Evolutionary conservation across 768 basidiomycete genomes (phyloP), one percentile per base, ranked within the genome.

Genomic region (Kwoniella shandongensis): DNA sequence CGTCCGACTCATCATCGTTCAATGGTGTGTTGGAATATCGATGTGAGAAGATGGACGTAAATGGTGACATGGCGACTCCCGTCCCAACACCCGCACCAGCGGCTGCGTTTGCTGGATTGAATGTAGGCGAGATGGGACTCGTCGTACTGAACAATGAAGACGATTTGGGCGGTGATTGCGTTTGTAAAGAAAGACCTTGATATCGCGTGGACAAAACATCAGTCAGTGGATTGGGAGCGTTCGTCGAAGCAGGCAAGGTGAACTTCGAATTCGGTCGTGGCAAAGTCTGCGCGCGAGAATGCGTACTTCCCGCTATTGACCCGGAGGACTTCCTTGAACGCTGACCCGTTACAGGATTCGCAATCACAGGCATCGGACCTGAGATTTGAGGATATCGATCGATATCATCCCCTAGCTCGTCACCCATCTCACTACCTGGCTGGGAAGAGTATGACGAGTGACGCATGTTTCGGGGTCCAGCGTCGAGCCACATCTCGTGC

Each of bases 1-100:
- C 70, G 30, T 72, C 70, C 36, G 63, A 65, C n/a, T 72, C 70
- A 35, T 58, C 65, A 1, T 63, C 70, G 38, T 72, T 63, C 27
- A 65, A 59, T 22, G 69, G 69, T 17, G 32, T 51, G 2, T 63
- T 59, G 29, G 63, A 47, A 52, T 61, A 72, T 20, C 67, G 30
- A 38, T 54, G 46, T n/a, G 53, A 57, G 38, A 72, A 72, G 51
- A 69, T 64, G 4, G 63, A 66, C 15, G 69, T 58, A 27, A 65
- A 63, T 23, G 65, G 67, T 27, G 65, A 61, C 4, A 46, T 27
- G 46, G 38, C 50, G 23, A 51, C 27, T 22, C 39, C 38, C 4
- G 25, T 32, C 13, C 40, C 5, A 30, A 23, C 23, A 41, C 17
- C n/a, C 15, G n/a, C 23, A 13, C 15, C 8, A 2, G 41, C 4